Evolutionary conservation across 176 grass and related monocot species (phyloP), one percentile per base, ranked within the genome.

Genomic region (Coix lacrymajobi): DNA sequence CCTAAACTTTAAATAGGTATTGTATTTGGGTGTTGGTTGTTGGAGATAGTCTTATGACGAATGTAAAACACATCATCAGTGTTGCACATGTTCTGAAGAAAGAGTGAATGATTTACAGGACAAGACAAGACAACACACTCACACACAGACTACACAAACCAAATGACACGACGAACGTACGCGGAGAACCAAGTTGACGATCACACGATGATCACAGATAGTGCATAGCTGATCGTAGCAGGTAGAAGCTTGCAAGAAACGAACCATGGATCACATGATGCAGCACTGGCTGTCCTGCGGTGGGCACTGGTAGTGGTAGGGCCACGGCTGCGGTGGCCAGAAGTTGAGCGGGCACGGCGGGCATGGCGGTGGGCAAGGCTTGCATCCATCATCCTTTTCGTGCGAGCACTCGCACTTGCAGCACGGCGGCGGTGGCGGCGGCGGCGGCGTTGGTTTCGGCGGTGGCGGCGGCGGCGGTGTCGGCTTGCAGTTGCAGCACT

Each of bases 221-320:
- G 46, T 19, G 8, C 26, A 40, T 7, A 24, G 20, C 48, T 75
- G 20, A 75, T 56, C 51, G n/a, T 51, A 58, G 17, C 49, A 56
- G 11, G 20, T 24, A 24, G 19, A 31, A 33, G 41, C 56, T 8
- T 52, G 12, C n/a, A 24, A 58, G 30, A 56, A 37, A 57, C 34
- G 16, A 78, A 43, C 4, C 37, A 31, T 32, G 25, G 71, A 34
- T 78, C 76, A 78, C 76, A 78, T 64, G 58, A 78, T 31, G 58
- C 39, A 31, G 38, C 76, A 78, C 9, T 25, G 32, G 76, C 17
- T 64, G 8, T 78, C 76, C 26, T 78, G 54, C 32, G 8, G 8
- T 11, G 22, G 38, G 38, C 52, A 57, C 12, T 6, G 16, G 30
- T 31, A 13, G n/a, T n/a, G n/a, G 37, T 4, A 33, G 69, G 0